Conservation (phyloP, 2,329 filamentous ascomycete species). For the Sclerotinia nivalis region DNA sequence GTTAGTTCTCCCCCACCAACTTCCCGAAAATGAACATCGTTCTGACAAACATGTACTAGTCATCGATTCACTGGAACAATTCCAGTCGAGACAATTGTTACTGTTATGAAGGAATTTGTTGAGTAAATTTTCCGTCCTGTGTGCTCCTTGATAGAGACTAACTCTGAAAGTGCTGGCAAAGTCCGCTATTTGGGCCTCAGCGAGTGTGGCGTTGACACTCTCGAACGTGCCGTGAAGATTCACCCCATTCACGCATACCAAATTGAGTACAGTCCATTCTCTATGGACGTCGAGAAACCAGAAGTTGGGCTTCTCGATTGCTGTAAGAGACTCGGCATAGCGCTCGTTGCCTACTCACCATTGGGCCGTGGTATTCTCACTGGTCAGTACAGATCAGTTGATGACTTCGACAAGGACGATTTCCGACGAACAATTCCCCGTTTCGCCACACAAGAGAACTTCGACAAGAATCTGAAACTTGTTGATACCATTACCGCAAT, state of each 20-base stretch:
- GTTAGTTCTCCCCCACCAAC: neutral
- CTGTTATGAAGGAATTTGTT: conserved; percentile 32
- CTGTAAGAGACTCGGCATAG: conserved; percentile 53
- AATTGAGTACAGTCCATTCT: conserved; percentile 55
- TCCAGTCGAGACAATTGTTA: conserved; percentile 47
- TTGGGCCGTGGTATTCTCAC: conserved; percentile 52
- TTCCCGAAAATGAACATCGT: neutral
- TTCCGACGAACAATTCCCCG: conserved; percentile 48
- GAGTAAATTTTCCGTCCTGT: conserved; percentile 1
- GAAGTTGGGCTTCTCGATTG: conserved; percentile 51
- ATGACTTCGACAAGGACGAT: conserved; percentile 27
- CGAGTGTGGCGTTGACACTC: conserved; percentile 50
- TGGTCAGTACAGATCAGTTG: conserved; percentile 39
- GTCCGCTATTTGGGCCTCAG: conserved; percentile 58
- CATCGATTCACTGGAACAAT: conserved; percentile 44
- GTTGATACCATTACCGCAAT: conserved; percentile 52
- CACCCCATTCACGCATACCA: conserved; percentile 53
- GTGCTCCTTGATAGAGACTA: conserved; percentile 33
- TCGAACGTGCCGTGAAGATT: conserved; percentile 53
- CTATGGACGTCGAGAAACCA: conserved; percentile 57
- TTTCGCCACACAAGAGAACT: conserved; percentile 52
- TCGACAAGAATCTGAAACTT: conserved; percentile 55
- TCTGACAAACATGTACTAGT: neutral
- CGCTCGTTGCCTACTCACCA: conserved; percentile 42
- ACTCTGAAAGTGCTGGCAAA: conserved; percentile 51